These are phyloP conservation scores for Nakaseomyces sp. DNA, from an alignment of 1,139 yeast genomes.

Conservation along the genomic window DNA sequence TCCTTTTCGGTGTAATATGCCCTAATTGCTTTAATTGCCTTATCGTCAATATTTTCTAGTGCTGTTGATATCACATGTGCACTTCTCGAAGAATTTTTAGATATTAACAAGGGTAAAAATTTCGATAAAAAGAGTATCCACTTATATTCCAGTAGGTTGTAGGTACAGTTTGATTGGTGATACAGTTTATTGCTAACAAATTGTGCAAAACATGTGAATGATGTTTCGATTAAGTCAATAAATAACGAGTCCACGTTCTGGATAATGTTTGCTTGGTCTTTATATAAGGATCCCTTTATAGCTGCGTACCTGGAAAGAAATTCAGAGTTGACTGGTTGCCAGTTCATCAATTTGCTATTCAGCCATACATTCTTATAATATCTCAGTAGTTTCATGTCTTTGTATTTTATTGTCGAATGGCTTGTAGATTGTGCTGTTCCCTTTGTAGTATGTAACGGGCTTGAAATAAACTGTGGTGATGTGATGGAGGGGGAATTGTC, in stretches of 20 bases:
- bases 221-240: conserved; percentile 29
- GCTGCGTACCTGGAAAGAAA: conserved; percentile 25
- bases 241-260: conserved; percentile 17
- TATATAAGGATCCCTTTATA: conserved; percentile 20
- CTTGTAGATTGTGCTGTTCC: conserved; percentile 13
- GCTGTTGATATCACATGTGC: conserved; percentile 22
- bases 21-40: conserved; percentile 29
- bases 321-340: conserved; percentile 22
- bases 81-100: conserved; percentile 21
- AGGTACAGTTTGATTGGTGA: conserved; percentile 28
- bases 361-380: conserved; percentile 31
- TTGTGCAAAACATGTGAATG: conserved; percentile 32
- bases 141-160: conserved; percentile 27
- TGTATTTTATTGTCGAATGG: conserved; percentile 17
- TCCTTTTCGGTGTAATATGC: conserved; percentile 29
- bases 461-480: conserved; percentile 27
- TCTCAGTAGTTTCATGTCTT: conserved; percentile 26
- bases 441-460: conserved; percentile 20
- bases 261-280: conserved; percentile 11
- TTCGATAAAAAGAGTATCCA: conserved; percentile 30
- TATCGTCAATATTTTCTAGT: conserved; percentile 27
- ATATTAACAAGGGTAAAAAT: conserved; percentile 25
- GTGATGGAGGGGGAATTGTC: conserved; percentile 26
- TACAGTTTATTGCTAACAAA: conserved; percentile 30
- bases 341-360: conserved; percentile 27